Conservation (phyloP, 306 rosid genomes). For the Bauhinia variegata region DNA sequence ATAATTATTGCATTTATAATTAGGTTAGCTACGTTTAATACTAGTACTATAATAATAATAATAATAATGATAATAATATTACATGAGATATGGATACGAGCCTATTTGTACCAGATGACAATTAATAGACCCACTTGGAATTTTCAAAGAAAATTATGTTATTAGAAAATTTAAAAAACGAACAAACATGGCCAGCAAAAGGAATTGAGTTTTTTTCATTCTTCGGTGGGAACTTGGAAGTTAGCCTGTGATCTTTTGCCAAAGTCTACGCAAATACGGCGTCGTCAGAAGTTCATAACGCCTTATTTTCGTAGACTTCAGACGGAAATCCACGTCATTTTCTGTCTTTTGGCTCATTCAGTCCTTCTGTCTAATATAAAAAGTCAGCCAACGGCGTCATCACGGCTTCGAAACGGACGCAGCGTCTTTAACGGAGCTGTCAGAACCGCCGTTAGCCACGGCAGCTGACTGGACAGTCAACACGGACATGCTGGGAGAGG, state of each 20-base stretch:
- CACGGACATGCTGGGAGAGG: slow-evolving; percentile 87
- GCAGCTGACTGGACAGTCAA: slow-evolving; percentile 73
- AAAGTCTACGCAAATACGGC: slow-evolving; percentile 74
- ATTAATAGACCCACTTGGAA: not conserved
- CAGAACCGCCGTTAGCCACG: slow-evolving; percentile 50
- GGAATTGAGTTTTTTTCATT: slow-evolving; percentile 6
- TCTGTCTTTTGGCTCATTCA: not conserved
- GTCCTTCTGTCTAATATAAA: not conserved
- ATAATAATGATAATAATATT: too few species aligned
- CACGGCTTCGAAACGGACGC: slow-evolving; percentile 81
- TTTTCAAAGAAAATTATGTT: not conserved
- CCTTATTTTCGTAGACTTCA: slow-evolving; percentile 59
- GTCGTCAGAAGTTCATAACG: slow-evolving; percentile 48
- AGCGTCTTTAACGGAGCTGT: slow-evolving; percentile 61
- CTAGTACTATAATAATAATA: too few species aligned
- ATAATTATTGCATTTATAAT: slow-evolving; percentile 16
- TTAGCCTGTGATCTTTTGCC: slow-evolving; percentile 23
- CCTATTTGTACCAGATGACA: too few species aligned
- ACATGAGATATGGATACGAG: too few species aligned
- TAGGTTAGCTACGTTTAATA: not conserved
- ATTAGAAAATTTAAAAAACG: not conserved
- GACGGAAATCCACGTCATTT: slow-evolving; percentile 43
- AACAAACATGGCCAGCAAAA: not conserved
- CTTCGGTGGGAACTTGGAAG: slow-evolving; percentile 28
- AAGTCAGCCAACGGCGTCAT: slow-evolving; percentile 42